Percentiles rank a stretch among this genome's conserved stretches.
Conservation (phyloP, 768 basidiomycete genomes). For the Peribolospora kevripleyi region DNA sequence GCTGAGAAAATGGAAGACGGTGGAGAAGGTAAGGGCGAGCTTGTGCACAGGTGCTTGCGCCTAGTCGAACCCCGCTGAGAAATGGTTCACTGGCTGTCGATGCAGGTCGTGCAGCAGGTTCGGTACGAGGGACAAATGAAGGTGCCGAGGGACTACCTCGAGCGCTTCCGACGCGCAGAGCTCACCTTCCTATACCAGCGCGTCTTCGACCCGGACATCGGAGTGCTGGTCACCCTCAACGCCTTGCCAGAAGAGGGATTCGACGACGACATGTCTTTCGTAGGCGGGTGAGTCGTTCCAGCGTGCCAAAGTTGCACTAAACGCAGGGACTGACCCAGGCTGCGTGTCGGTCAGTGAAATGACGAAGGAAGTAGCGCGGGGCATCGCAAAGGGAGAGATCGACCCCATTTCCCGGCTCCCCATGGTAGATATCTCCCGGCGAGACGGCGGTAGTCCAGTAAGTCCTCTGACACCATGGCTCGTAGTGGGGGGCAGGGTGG, state of each 20-base stretch:
- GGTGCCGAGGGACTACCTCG: slow-evolving; percentile 52
- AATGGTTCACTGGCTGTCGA: background rate
- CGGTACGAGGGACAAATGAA: slow-evolving; percentile 58
- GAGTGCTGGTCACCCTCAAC: slow-evolving; percentile 45
- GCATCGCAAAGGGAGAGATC: slow-evolving; percentile 40
- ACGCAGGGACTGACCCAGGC: background rate
- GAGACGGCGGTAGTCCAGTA: too few relatives aligned
- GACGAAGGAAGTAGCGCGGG: slow-evolving; percentile 36
- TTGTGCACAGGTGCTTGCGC: background rate
- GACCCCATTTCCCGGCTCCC: slow-evolving; percentile 44
- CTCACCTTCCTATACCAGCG: slow-evolving; percentile 80
- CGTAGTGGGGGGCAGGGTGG: too few relatives aligned
- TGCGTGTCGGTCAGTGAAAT: slow-evolving; percentile 30
- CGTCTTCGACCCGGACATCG: slow-evolving; percentile 52
- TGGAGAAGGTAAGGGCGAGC: slow-evolving; percentile 31
- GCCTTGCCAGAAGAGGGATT: slow-evolving; percentile 35
- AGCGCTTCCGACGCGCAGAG: slow-evolving; percentile 56
- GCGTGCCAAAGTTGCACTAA: slow-evolving; percentile 22
- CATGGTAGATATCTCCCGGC: slow-evolving; percentile 52
- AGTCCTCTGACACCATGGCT: too few relatives aligned
- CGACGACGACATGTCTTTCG: slow-evolving; percentile 26
- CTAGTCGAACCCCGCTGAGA: background rate
- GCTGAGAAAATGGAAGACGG: slow-evolving; percentile 59
- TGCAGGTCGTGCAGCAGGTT: slow-evolving; percentile 39
- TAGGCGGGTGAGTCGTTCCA: slow-evolving; percentile 37